A percentile compares a stretch with the other conserved stretches of the same genome.
Conservation (phyloP, 2,329 filamentous ascomycete genomes). For the Ophiostoma tasmaniense region DNA sequence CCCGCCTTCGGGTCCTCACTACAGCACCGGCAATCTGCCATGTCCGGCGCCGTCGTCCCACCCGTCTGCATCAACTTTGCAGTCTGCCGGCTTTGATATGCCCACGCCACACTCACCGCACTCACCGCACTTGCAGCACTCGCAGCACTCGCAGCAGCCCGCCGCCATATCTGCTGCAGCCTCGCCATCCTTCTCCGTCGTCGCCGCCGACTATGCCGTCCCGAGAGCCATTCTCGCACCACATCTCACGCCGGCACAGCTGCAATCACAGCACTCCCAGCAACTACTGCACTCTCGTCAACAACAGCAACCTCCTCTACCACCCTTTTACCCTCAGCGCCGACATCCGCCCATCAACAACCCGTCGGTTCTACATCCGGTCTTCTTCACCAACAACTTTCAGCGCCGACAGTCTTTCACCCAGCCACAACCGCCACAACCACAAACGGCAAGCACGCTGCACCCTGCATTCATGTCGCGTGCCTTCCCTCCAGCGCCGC, state of each 20-base stretch:
- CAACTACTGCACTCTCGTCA: conserved; percentile 23
- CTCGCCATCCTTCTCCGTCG: conserved; percentile 3
- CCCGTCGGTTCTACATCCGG: conserved; percentile 57
- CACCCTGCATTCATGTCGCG: conserved; percentile 11
- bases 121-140: background rate
- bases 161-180: background rate
- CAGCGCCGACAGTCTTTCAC: conserved; percentile 32
- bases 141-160: background rate
- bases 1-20: background rate
- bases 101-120: background rate
- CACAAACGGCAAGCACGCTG: conserved; percentile 22
- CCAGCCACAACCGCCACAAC: conserved; percentile 24
- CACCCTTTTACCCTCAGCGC: background rate
- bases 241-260: background rate
- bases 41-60: background rate
- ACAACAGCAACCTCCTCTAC: conserved; percentile 11
- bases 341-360: conserved; percentile 33
- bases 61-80: background rate
- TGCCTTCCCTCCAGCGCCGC: conserved; percentile 12
- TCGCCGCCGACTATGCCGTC: conserved; percentile 10
- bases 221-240: conserved; percentile 11
- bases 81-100: background rate
- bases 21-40: background rate
- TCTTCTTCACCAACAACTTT: conserved; percentile 63
- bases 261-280: background rate